These are phyloP conservation scores for Botryotinia narcissicola DNA, from an alignment of 2,329 filamentous ascomycete species.

Conservation along the genomic window DNA sequence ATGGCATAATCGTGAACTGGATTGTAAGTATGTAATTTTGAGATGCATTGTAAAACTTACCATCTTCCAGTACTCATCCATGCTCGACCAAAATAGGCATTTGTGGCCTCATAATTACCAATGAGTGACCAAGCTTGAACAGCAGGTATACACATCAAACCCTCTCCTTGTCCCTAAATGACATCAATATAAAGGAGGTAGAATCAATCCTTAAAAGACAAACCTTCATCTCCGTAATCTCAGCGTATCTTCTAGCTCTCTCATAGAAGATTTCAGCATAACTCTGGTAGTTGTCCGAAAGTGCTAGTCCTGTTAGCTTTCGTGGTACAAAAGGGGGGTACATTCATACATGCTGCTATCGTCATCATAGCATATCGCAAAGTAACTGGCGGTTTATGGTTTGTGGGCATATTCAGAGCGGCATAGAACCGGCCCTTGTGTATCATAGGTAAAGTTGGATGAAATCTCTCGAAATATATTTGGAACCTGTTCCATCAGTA, in stretches of 20 bases:
- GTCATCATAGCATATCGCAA: slow-evolving; percentile 87
- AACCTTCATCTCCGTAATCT: slow-evolving; percentile 79
- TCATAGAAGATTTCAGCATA: slow-evolving; percentile 79
- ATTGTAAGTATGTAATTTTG: not conserved
- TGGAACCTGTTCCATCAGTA: slow-evolving; percentile 52
- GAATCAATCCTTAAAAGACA: slow-evolving; percentile 20
- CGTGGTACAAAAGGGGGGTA: not conserved
- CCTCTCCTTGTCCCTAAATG: slow-evolving; percentile 67
- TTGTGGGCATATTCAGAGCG: slow-evolving; percentile 67
- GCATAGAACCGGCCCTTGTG: slow-evolving; percentile 74
- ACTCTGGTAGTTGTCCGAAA: slow-evolving; percentile 67
- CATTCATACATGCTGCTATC: slow-evolving; percentile 56
- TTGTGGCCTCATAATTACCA: slow-evolving; percentile 76
- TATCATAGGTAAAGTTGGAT: slow-evolving; percentile 72
- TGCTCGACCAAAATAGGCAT: slow-evolving; percentile 80
- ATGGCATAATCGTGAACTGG: slow-evolving; percentile 60
- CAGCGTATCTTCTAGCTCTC: slow-evolving; percentile 76
- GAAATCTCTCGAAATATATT: slow-evolving; percentile 72
- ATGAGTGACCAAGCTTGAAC: slow-evolving; percentile 79
- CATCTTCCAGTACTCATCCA: slow-evolving; percentile 76
- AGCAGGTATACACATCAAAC: slow-evolving; percentile 74
- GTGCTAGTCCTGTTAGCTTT: slow-evolving; percentile 36
- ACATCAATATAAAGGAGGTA: not conserved
- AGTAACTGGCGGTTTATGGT: slow-evolving; percentile 76
- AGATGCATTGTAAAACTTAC: not conserved